A percentile compares a stretch with the other conserved stretches of the same genome.
phyloP scores from a whole-genome alignment of 2,329 filamentous ascomycete species.

The Colletotrichum higginsianum region DNA sequence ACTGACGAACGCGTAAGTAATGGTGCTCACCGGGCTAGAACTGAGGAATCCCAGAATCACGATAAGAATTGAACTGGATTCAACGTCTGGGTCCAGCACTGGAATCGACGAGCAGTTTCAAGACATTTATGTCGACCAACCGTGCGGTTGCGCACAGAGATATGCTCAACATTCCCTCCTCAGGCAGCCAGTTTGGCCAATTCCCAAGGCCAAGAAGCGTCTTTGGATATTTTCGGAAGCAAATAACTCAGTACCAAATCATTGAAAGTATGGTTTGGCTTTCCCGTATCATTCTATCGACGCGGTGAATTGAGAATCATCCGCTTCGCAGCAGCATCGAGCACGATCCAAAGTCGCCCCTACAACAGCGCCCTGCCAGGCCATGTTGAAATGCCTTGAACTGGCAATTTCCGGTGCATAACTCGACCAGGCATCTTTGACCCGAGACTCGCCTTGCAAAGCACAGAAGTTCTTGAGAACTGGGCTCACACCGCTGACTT shows the following conservation, averaged over 20 bases:
- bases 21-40: background rate
- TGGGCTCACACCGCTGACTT: background rate
- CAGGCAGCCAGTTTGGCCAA: background rate
- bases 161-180: slow-evolving; percentile 2
- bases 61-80: background rate
- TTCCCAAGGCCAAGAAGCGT: background rate
- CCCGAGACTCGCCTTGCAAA: background rate
- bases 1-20: background rate
- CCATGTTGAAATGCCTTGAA: background rate
- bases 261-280: background rate
- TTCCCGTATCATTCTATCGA: too few relatives aligned
- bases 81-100: background rate
- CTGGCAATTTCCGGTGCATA: slow-evolving; percentile 10
- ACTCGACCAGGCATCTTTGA: background rate
- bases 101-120: slow-evolving; percentile 30
- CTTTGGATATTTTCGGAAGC: background rate
- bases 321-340: background rate
- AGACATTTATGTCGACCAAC: slow-evolving; percentile 6
- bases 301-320: background rate
- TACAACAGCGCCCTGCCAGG: background rate
- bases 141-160: slow-evolving; percentile 39
- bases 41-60: background rate
- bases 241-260: background rate
- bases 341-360: background rate
- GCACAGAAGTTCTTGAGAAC: background rate